Percentiles rank a stretch among this genome's conserved stretches.
Evolutionary conservation across 306 rosid genomes (phyloP).

Genomic region (Prunus fruticosa): DNA sequence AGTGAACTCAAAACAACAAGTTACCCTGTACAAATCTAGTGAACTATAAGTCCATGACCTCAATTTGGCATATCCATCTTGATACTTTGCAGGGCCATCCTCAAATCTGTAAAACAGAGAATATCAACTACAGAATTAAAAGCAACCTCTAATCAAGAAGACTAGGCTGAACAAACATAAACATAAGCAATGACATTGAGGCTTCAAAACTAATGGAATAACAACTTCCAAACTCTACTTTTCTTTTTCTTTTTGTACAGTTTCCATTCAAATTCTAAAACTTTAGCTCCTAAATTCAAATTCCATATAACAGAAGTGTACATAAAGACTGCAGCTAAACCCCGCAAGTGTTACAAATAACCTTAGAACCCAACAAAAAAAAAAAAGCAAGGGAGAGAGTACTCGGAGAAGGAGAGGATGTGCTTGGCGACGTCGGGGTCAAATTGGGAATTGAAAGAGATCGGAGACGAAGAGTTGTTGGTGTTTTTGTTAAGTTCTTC

Average conservation of each 20-base stretch:
- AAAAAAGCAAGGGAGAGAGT: constrained; percentile 4
- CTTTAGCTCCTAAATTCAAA: background rate
- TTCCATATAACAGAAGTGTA: background rate
- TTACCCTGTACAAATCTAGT: constrained; percentile 80
- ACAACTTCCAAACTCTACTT: background rate
- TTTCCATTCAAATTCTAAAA: background rate
- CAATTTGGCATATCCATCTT: constrained; percentile 77
- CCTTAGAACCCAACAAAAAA: background rate
- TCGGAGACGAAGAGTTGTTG: constrained; percentile 36
- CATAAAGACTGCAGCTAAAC: background rate
- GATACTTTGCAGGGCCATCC: constrained; percentile 72
- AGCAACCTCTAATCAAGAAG: background rate
- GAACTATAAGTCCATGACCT: constrained; percentile 85
- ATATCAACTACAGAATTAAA: background rate
- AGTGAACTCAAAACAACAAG: background rate
- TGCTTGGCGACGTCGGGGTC: constrained; percentile 66
- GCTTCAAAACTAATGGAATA: background rate
- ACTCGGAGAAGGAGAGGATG: constrained; percentile 64
- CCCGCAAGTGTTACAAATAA: background rate
- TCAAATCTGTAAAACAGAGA: constrained; percentile 47
- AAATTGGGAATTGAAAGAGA: constrained; percentile 34
- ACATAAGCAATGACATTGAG: background rate
- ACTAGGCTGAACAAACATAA: background rate
- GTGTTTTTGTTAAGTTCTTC: constrained; percentile 56
- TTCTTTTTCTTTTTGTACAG: background rate